A percentile compares a stretch with the other conserved stretches of the same genome.
These are phyloP conservation scores for Secale cereale DNA, from an alignment of 176 grass and related monocot species.

Conservation along the genomic window DNA sequence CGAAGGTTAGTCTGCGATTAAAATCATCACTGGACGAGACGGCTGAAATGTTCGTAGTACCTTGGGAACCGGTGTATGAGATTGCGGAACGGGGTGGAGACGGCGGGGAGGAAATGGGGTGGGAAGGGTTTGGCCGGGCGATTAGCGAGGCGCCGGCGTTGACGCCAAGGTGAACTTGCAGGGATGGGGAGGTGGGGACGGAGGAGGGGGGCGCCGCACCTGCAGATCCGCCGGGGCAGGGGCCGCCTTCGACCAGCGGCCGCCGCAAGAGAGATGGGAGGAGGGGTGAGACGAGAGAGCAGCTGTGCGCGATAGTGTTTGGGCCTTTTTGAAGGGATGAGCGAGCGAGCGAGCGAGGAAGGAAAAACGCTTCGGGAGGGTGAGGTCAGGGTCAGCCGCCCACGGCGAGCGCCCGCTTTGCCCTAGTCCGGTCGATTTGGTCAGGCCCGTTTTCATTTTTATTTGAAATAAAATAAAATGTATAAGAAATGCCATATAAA, in stretches of 20 bases:
- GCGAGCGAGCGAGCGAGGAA: neutral
- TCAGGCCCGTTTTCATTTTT: neutral
- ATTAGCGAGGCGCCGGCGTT: neutral
- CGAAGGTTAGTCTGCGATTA: no score
- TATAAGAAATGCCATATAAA: no score
- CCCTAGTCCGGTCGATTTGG: neutral
- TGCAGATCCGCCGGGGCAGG: neutral
- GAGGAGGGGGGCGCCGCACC: neutral
- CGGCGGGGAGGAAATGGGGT: neutral
- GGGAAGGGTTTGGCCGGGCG: neutral
- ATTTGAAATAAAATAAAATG: neutral
- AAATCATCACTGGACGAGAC: no score
- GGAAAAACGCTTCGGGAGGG: neutral
- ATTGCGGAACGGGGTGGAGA: neutral
- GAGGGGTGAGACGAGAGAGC: neutral
- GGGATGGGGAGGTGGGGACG: neutral
- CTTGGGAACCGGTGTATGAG: neutral
- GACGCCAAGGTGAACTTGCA: neutral
- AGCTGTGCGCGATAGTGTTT: neutral
- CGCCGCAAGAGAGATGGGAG: neutral
- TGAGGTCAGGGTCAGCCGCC: neutral
- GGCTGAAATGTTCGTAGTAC: neutral
- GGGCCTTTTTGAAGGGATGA: neutral
- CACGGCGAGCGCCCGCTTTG: neutral
- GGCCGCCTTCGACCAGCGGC: neutral